phyloP scores from a whole-genome alignment of 1,139 yeast genomes.

The Debaryomyces nepalensis region DNA sequence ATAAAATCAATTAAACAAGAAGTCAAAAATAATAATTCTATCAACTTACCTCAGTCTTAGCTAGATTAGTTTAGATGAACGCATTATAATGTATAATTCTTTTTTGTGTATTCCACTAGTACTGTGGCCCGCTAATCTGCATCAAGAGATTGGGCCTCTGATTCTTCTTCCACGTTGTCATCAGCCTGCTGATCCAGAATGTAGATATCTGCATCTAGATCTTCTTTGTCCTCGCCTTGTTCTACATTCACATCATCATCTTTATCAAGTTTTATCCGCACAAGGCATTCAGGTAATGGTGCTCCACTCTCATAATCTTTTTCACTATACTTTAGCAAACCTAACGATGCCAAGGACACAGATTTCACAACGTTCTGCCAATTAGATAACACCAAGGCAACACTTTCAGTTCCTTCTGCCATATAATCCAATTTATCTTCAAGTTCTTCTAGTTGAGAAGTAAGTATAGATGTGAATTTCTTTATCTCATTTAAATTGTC shows the following conservation, averaged over 20 bases:
- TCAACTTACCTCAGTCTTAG: background rate
- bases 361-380: slow-evolving; percentile 75
- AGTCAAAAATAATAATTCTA: slow-evolving; percentile 12
- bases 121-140: background rate
- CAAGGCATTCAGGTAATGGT: slow-evolving; percentile 61
- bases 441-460: slow-evolving; percentile 52
- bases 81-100: slow-evolving; percentile 1
- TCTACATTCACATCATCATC: slow-evolving; percentile 12
- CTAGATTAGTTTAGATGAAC: slow-evolving; percentile 2
- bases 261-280: slow-evolving; percentile 60
- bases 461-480: slow-evolving; percentile 50
- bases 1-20: slow-evolving; percentile 30
- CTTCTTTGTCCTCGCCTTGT: slow-evolving; percentile 17
- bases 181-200: slow-evolving; percentile 1
- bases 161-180: slow-evolving; percentile 8
- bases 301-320: slow-evolving; percentile 45
- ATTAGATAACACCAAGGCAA: slow-evolving; percentile 58
- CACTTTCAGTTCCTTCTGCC: slow-evolving; percentile 63
- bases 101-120: background rate
- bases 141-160: background rate
- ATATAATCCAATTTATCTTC: slow-evolving; percentile 53
- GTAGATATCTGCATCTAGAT: slow-evolving; percentile 11
- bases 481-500: slow-evolving; percentile 55
- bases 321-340: slow-evolving; percentile 52
- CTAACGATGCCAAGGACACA: slow-evolving; percentile 68